Base-by-base conservation (phyloP, 2,329 filamentous ascomycete genomes). In the Penicillium italicum region DNA sequence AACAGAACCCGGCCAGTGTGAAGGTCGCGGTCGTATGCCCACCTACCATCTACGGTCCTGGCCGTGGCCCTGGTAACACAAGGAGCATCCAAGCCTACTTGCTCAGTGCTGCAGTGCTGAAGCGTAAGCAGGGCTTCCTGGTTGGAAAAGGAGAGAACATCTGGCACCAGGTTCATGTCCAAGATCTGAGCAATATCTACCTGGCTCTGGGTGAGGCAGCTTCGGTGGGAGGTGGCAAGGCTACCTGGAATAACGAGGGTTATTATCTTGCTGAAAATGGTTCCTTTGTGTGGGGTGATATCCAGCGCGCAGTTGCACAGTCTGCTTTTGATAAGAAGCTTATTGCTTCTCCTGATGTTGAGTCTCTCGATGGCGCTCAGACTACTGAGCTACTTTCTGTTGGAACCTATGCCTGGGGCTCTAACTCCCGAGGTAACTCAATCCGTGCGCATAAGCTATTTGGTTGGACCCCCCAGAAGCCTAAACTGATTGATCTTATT, bases 271-370 rank as follows among this genome's bases (percentile, higher is more conserved):
- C 77, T 1, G 69, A 77, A 56, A 76, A 74, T 57, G 74, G 74
- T 0, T 56, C 70, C 22, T 75, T 75, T 56, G 67, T 71, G 22
- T 76, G 73, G 72, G 74, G 74, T 5, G 71, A 75, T 57, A 67
- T 76, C 37, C 63, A 73, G 56, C 67, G 70, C 12, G 66, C 64
- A 2, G 62, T 76, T 34, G 72, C 73, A 1, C 56, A 72, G 58
- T 61, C 82, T 63, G 84, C 83, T 0, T 74, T 77, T 43, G 77
- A 82, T 59, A 77, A 82, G 64, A 82, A 82, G 0, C 75, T 82
- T n/a, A 74, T 85, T 45, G 59, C 72, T 1, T 69, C 74, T 42
- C 65, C 68, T 1, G 71, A 74, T 24, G 72, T 74, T 3, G 69
- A 78, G 49, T 65, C 74, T 8, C 38, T 73, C 4, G 53, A 69